Evolutionary conservation across 345 rosid species (phyloP).

Genomic region (Pugionium dolabratum): DNA sequence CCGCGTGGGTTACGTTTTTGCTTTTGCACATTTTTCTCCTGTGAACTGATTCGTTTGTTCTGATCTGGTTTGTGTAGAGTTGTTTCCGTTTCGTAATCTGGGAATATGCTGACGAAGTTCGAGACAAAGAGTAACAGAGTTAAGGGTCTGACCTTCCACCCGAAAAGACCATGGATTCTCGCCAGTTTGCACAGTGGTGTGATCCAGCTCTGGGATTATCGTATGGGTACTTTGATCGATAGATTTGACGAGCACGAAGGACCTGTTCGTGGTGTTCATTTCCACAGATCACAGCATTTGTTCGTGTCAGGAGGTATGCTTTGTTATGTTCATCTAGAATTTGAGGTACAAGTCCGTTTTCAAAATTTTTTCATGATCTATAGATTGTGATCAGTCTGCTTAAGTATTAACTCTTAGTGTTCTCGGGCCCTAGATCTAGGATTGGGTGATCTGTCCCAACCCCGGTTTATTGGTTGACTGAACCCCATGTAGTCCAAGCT

Average conservation of each 20-base stretch:
- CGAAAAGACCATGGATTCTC: background rate
- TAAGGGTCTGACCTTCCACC: background rate
- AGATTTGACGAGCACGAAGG: background rate
- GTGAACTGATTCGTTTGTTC: background rate
- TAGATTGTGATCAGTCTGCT: background rate
- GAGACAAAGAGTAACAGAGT: background rate
- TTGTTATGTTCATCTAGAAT: background rate
- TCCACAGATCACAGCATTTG: background rate
- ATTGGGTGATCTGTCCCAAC: background rate
- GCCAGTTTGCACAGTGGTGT: background rate
- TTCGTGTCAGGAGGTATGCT: background rate
- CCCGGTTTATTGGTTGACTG: conserved; percentile 4
- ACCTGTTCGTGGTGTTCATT: background rate
- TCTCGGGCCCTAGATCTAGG: too few relatives aligned
- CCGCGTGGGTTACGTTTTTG: background rate
- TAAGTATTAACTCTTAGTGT: background rate
- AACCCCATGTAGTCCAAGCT: conserved; percentile 20
- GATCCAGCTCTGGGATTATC: background rate
- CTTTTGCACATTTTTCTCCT: too few relatives aligned
- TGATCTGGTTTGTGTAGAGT: background rate
- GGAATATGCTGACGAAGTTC: background rate
- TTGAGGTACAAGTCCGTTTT: background rate
- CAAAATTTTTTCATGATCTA: background rate
- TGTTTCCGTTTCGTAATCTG: background rate
- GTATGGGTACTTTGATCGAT: background rate